Evolutionary conservation across 306 rosid species (phyloP).

Genomic region (Alnus glutinosa): DNA sequence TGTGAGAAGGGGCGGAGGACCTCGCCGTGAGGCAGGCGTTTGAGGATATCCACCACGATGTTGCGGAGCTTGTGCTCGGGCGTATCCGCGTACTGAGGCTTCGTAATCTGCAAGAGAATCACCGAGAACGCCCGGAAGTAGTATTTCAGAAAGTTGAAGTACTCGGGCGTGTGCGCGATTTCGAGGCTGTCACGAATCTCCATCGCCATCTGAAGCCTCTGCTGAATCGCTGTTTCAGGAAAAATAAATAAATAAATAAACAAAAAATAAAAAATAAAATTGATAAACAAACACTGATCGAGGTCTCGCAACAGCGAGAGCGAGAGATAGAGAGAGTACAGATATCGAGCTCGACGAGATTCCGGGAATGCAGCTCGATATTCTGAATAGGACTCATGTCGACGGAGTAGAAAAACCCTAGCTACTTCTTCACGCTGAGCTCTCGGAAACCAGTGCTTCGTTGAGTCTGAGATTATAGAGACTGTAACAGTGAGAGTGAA

Average conservation of each 20-base stretch:
- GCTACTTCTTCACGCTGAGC: neutral
- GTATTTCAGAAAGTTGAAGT: constrained; percentile 88
- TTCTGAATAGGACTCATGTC: constrained; percentile 93
- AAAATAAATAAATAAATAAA: neutral
- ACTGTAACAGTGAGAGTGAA: neutral
- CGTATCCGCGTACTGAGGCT: constrained; percentile 81
- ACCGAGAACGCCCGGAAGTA: constrained; percentile 79
- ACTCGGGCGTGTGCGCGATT: constrained; percentile 88
- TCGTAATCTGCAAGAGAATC: constrained; percentile 71
- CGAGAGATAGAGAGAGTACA: constrained; percentile 35
- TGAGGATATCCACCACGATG: constrained; percentile 88
- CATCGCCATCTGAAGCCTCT: constrained; percentile 91
- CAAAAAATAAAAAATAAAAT: neutral
- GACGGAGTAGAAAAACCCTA: constrained; percentile 46
- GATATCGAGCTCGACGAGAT: constrained; percentile 68
- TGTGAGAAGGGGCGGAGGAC: constrained; percentile 96
- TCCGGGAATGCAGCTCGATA: constrained; percentile 90
- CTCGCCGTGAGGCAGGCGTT: constrained; percentile 95
- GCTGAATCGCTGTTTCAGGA: constrained; percentile 57
- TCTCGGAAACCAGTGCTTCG: too few species aligned
- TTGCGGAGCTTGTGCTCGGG: constrained; percentile 91
- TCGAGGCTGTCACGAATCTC: constrained; percentile 98
- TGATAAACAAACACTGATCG: neutral
- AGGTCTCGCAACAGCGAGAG: neutral
- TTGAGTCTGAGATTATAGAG: neutral